These are phyloP conservation scores for Stipa capillata DNA, from an alignment of 176 grass and related monocot genomes.

Conservation along the genomic window DNA sequence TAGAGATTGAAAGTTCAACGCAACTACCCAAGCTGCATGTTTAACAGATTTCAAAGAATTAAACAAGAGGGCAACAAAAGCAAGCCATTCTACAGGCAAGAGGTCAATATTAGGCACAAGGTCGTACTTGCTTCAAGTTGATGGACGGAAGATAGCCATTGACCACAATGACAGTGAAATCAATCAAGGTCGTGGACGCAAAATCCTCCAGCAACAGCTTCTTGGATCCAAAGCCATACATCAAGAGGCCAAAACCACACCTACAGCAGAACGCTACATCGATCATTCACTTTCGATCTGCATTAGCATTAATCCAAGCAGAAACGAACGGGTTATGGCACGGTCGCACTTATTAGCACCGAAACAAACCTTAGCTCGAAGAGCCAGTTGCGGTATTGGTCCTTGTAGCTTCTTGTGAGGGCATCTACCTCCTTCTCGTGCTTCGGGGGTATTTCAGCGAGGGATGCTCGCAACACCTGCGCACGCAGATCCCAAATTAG, in stretches of 20 bases:
- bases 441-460: slow-evolving; percentile 49
- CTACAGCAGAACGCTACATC: slow-evolving; percentile 1
- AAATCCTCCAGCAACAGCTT: slow-evolving; percentile 73
- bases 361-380: slow-evolving; percentile 67
- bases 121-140: slow-evolving; percentile 79
- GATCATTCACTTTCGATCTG: neutral
- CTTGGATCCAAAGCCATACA: slow-evolving; percentile 97
- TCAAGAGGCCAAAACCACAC: slow-evolving; percentile 73
- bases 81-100: neutral
- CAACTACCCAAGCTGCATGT: neutral
- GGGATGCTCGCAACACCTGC: slow-evolving; percentile 56
- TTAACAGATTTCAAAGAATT: neutral
- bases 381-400: slow-evolving; percentile 76
- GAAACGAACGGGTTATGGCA: neutral
- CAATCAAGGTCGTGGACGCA: slow-evolving; percentile 59
- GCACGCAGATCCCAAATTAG: neutral
- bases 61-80: neutral
- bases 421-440: slow-evolving; percentile 61
- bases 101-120: neutral
- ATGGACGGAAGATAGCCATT: slow-evolving; percentile 87
- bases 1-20: neutral
- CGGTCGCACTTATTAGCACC: neutral
- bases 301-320: neutral
- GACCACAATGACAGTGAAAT: slow-evolving; percentile 68
- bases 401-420: slow-evolving; percentile 56